Conservation (phyloP, 2,329 filamentous ascomycete species). For the Hypoxylon sp. region DNA sequence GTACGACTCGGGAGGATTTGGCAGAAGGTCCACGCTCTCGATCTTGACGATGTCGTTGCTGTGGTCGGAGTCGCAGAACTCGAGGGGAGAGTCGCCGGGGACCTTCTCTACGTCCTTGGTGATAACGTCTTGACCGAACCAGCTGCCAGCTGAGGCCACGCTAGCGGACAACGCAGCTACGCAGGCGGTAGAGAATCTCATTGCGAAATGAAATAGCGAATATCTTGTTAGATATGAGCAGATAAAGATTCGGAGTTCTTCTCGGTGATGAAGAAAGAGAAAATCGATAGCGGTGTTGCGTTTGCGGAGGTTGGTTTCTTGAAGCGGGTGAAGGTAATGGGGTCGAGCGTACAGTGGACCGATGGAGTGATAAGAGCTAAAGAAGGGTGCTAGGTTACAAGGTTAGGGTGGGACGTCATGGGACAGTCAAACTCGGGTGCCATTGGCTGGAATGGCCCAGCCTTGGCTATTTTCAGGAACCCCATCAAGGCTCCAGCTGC, state of each 20-base stretch:
- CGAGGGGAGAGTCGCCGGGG: slow-evolving; percentile 85
- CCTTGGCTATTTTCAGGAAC: slow-evolving; percentile 36
- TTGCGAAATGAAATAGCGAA: slow-evolving; percentile 42
- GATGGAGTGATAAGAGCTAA: slow-evolving; percentile 29
- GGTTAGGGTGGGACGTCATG: slow-evolving; percentile 44
- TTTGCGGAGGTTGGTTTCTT: slow-evolving; percentile 19
- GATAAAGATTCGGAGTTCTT: neutral
- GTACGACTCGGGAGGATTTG: slow-evolving; percentile 90
- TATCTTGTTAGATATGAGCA: slow-evolving; percentile 3
- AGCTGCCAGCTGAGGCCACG: slow-evolving; percentile 60
- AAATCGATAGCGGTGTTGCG: slow-evolving; percentile 8
- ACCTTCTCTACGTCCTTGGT: slow-evolving; percentile 71
- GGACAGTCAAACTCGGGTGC: slow-evolving; percentile 19
- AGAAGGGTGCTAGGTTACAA: slow-evolving; percentile 17
- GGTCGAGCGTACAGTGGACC: slow-evolving; percentile 3
- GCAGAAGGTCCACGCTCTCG: slow-evolving; percentile 80
- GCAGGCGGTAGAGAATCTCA: slow-evolving; percentile 58
- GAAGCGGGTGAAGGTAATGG: slow-evolving; percentile 33
- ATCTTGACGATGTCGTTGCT: slow-evolving; percentile 78
- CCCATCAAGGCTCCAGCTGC: slow-evolving; percentile 10
- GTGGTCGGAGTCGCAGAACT: slow-evolving; percentile 78
- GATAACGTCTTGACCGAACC: slow-evolving; percentile 64
- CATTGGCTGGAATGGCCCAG: slow-evolving; percentile 32
- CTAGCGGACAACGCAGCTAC: slow-evolving; percentile 57
- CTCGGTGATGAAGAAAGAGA: slow-evolving; percentile 5